Percentiles rank a stretch among this genome's conserved stretches.
Conservation (phyloP, 495 filamentous ascomycete species). For the Trichoderma asperelloides region DNA sequence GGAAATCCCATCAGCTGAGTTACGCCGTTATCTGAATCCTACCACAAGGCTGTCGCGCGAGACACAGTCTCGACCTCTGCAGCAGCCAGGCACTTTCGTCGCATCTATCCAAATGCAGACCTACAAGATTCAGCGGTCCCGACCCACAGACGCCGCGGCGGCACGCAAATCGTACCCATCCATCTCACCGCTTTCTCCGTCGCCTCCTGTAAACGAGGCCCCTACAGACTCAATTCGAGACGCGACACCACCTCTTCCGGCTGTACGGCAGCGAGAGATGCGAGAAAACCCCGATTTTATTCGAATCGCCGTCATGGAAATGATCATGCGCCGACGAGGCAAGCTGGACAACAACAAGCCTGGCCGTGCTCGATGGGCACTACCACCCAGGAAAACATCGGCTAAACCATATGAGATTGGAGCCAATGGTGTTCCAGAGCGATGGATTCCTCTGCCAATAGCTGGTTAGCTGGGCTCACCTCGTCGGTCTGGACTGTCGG, state of each 20-base stretch:
- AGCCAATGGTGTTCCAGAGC: constrained; percentile 39
- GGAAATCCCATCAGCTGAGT: constrained; percentile 72
- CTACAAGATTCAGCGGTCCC: constrained; percentile 49
- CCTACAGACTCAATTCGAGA: constrained; percentile 18
- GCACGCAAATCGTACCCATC: constrained; percentile 21
- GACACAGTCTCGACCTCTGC: constrained; percentile 36
- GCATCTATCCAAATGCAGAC: constrained; percentile 86
- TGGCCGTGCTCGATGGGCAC: constrained; percentile 70
- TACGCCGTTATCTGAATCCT: constrained; percentile 89
- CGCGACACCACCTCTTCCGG: constrained; percentile 15
- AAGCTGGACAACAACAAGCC: constrained; percentile 82
- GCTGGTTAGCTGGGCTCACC: neutral
- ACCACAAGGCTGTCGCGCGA: constrained; percentile 59
- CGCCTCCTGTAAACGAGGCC: constrained; percentile 21
- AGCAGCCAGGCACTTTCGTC: constrained; percentile 43
- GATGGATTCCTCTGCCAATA: constrained; percentile 26
- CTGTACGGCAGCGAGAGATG: constrained; percentile 72
- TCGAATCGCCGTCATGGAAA: constrained; percentile 87
- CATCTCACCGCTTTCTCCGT: constrained; percentile 28
- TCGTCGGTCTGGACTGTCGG: neutral
- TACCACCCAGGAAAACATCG: constrained; percentile 70
- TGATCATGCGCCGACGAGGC: constrained; percentile 89
- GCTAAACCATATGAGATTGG: constrained; percentile 44
- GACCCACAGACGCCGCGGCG: constrained; percentile 16
- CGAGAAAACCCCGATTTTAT: constrained; percentile 93